Base-by-base conservation (phyloP, 768 basidiomycete genomes). In the Flagelloscypha sp. region DNA sequence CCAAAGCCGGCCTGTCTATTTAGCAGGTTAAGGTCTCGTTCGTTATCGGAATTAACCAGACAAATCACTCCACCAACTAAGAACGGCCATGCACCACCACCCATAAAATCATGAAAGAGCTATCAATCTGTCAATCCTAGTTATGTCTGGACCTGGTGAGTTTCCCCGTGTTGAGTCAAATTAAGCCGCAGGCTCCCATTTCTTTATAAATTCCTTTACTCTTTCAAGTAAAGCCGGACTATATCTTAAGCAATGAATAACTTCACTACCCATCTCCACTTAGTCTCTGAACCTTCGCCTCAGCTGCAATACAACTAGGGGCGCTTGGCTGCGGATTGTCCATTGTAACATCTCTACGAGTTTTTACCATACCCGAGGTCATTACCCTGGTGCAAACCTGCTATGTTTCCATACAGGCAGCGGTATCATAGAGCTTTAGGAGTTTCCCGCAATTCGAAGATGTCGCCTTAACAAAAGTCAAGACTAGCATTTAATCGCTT, bases 11-110 rank as follows among this genome's bases (percentile, higher is more conserved):
- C 72, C 75, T 67, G 79, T 70, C 81, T 84, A 85, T 83, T 84
- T 81, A 84, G 83, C 80, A 83, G 78, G 79, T 79, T 77, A 81
- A 82, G 79, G 83, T 85, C 81, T 85, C 80, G 74, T 83, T 85
- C 76, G 75, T 84, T 84, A 84, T 85, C 81, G 75, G 79, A 84
- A 84, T 86, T 84, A 85, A 84, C 82, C 84, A 85, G 84, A 86
- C 84, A 85, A 85, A 84, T 85, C 84, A 84, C 82, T 85, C 80
- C 81, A 65, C 76, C 72, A 82, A 82, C 79, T 80, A 82, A 80
- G 78, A 82, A 82, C 72, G 76, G 79, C 79, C 79, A 82, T 82
- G 78, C 78, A 82, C 79, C 77, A 81, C 78, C 79, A 80, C 77
- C 79, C 77, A 80, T 75, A 72, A 73, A 77, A 76, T 79, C 76